These are phyloP conservation scores for Ephemerocybe angulata DNA, from an alignment of 768 basidiomycete species.

Conservation along the genomic window DNA sequence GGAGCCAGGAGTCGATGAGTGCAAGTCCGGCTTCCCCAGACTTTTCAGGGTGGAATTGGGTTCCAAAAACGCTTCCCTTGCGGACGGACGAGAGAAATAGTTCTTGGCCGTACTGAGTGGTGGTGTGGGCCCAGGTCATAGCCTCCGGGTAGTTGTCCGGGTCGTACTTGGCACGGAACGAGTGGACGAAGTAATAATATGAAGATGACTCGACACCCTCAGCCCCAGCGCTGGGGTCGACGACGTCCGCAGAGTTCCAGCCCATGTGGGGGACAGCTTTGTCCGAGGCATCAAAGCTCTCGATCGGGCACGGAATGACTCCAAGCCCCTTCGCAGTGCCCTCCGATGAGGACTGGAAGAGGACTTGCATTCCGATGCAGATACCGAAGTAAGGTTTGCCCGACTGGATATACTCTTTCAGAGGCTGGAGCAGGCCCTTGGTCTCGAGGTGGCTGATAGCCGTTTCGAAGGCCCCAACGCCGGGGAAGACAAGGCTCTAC, in stretches of 20 bases:
- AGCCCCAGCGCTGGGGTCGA: slow-evolving; percentile 42
- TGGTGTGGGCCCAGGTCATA: slow-evolving; percentile 76
- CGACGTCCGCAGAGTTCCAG: slow-evolving; percentile 78
- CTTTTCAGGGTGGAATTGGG: slow-evolving; percentile 98
- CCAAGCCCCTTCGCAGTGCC: slow-evolving; percentile 74
- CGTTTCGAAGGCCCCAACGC: slow-evolving; percentile 89
- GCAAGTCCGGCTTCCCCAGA: slow-evolving; percentile 84
- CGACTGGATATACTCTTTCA: slow-evolving; percentile 76
- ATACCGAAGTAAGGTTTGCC: slow-evolving; percentile 96
- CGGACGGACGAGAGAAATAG: slow-evolving; percentile 83
- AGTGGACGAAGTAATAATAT: slow-evolving; percentile 97
- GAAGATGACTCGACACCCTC: slow-evolving; percentile 50
- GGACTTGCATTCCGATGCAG: slow-evolving; percentile 97
- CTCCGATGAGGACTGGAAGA: slow-evolving; percentile 86
- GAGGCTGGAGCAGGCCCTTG: slow-evolving; percentile 74
- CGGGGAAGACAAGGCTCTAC: slow-evolving; percentile 94
- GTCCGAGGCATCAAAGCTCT: slow-evolving; percentile 60
- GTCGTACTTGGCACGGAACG: slow-evolving; percentile 80
- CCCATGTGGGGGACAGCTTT: slow-evolving; percentile 98
- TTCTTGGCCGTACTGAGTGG: slow-evolving; percentile 93
- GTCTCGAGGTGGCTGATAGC: slow-evolving; percentile 74
- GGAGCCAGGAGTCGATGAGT: slow-evolving; percentile 79
- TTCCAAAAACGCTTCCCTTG: slow-evolving; percentile 82
- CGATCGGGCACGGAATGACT: slow-evolving; percentile 78
- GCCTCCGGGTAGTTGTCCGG: slow-evolving; percentile 49